Evolutionary conservation across 2,329 filamentous ascomycete genomes (phyloP).

Genomic region (Berkeleyomyces rouxiae): DNA sequence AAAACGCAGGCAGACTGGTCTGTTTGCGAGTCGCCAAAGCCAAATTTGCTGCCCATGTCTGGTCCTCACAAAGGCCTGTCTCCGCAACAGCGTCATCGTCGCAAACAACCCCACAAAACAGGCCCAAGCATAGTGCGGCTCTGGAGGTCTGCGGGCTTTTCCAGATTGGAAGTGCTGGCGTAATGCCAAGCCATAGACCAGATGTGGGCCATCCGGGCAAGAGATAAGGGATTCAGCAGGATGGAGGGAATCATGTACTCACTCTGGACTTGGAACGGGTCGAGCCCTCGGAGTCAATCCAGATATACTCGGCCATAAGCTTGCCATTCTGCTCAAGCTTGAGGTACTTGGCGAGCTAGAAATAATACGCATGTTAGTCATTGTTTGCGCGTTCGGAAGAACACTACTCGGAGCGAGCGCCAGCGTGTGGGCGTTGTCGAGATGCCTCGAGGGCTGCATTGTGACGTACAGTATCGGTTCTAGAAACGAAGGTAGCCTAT

Average conservation of each 20-base stretch:
- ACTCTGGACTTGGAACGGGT: constrained; percentile 93
- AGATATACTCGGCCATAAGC: constrained; percentile 92
- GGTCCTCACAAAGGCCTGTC: background rate
- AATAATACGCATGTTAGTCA: constrained; percentile 2
- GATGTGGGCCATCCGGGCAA: constrained; percentile 8
- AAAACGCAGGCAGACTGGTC: background rate
- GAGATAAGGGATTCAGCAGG: constrained; percentile 15
- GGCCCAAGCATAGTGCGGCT: too few relatives aligned
- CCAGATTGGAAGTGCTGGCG: background rate
- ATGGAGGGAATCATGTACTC: constrained; percentile 28
- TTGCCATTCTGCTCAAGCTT: constrained; percentile 74
- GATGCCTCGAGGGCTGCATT: background rate
- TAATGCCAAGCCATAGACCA: constrained; percentile 10
- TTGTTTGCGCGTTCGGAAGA: background rate
- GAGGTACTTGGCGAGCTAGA: constrained; percentile 81
- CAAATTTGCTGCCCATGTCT: background rate
- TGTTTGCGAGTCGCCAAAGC: background rate
- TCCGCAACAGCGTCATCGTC: background rate
- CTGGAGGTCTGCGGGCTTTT: too few relatives aligned
- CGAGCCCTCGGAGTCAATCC: constrained; percentile 73
- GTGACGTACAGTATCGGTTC: constrained; percentile 11
- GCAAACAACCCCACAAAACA: background rate
- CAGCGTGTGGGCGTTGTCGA: background rate
- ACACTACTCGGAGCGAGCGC: background rate
- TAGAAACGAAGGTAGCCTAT: constrained; percentile 11